Base-by-base conservation (phyloP, 1,139 yeast genomes). In the Saccharomyces pastorianus region DNA sequence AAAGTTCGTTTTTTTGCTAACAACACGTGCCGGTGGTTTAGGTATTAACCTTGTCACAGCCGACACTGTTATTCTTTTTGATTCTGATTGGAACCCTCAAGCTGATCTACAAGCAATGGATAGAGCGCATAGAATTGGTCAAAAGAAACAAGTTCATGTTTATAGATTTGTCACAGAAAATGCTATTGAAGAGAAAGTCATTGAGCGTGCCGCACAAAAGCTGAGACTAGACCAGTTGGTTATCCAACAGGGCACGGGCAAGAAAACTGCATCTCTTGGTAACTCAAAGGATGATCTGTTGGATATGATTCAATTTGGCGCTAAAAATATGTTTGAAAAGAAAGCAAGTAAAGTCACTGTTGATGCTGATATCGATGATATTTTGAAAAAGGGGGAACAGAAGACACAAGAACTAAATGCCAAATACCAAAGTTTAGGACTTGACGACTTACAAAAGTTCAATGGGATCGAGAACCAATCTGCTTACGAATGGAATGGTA, bases 401-500 rank as follows among this genome's bases (percentile, higher is more conserved):
- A 85, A 82, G 60, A 85, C 95, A 0, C 72, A 74, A 51, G 81
- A 82, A 64, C 73, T 87, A 59, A 83, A 82, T 62, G 75, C 80
- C 46, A 83, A 83, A 65, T 86, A 83, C 64, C 79, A 82, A 14
- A 78, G 83, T 50, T 74, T 86, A 52, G 87, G 89, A 54, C 74
- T 86, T 56, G 88, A 83, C 69, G 95, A 89, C 52, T 74, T 86
- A 56, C 95, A 86, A 64, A 85, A 85, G 64, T 85, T 84, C 64
- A 65, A 67, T 49, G 72, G 67, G 6, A 51, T 66, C 25, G 77
- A 90, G 14, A 96, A 90, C 62, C 82, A 82, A 38, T 88, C 96
- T 2, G 93, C 96, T 0, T 93, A 91, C 70, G 96, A 91, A 69
- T 93, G 99, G 99, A 90, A 93, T 66, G 99, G 99, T 26, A 85